Conservation (phyloP, 2,329 filamentous ascomycete species). For the Elsinoe perseae region DNA sequence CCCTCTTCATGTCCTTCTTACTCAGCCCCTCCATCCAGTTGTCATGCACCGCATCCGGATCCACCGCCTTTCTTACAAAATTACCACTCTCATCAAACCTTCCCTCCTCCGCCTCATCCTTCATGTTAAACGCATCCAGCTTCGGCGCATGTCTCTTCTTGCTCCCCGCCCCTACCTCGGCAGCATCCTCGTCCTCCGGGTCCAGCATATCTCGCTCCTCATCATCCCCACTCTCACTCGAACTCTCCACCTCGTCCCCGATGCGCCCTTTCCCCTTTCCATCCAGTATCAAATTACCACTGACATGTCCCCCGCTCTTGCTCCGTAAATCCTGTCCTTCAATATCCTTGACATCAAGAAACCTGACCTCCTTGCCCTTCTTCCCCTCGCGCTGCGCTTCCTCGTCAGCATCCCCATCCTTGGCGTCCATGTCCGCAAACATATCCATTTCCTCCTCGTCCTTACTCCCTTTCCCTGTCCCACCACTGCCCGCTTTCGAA, state of each 20-base stretch:
- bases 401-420: constrained; percentile 39
- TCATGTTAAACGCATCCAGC: constrained; percentile 94
- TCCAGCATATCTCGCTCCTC: constrained; percentile 60
- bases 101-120: constrained; percentile 81
- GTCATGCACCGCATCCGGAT: constrained; percentile 86
- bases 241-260: constrained; percentile 56
- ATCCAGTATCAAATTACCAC: constrained; percentile 53
- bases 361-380: constrained; percentile 56
- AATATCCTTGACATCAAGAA: constrained; percentile 58
- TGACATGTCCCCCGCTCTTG: constrained; percentile 63
- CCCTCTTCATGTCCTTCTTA: constrained; percentile 86
- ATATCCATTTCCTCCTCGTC: constrained; percentile 68
- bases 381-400: constrained; percentile 41
- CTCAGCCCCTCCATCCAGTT: constrained; percentile 85
- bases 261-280: constrained; percentile 40
- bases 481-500: too few relatives aligned
- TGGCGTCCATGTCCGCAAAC: constrained; percentile 62
- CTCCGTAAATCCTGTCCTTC: constrained; percentile 70
- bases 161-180: constrained; percentile 81
- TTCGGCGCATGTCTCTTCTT: constrained; percentile 91
- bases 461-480: constrained; percentile 38
- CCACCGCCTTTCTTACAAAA: constrained; percentile 78
- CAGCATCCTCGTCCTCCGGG: constrained; percentile 63
- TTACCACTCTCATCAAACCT: constrained; percentile 87
- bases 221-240: constrained; percentile 52